Evolutionary conservation across 140 eudicot species (phyloP), one percentile per base, ranked within the genome.

Genomic region (Oenanthe javanica): DNA sequence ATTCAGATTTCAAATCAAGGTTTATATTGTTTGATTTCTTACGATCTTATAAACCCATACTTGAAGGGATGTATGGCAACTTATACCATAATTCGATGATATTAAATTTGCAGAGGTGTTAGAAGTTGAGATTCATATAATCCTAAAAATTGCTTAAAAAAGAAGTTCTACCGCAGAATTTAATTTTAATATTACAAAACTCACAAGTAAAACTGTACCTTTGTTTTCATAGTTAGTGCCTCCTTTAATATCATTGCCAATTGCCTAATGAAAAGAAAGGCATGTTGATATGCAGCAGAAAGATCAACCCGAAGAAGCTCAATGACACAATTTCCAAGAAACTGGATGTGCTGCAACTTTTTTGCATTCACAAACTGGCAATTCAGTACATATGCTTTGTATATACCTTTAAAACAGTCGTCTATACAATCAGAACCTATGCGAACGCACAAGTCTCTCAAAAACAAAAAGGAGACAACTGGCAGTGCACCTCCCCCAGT

Each of bases 401-500:
- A 96, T 84, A 96, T 88, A 57, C 99, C 99, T 84, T 83, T 96
- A 72, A 96, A 86, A 86, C 98, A 93, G 45, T 89, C 99, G 47
- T 96, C 96, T 51, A 93, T 54, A 80, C 99, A 91, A 67, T 96
- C 97, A 4, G 99, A 91, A 61, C 99, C 99, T 48, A 96, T 90
- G 27, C 93, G 90, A 40, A 96, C 66, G 79, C 97, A 96, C 73
- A 90, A 36, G 70, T 91, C 97, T 87, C 97, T 91, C 10, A 96
- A 25, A 82, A 96, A 96, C 48, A 93, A 85, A 64, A 96, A 88
- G 50, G 98, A 91, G 77, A 89, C 96, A 84, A 88, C 83, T 14
- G 99, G 92, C 77, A 93, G 86, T 47, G 95, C 93, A 49, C 97
- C 98, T 51, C 96, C 93, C 1, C 99, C 99, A 0, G 99, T 96